phyloP scores from a whole-genome alignment of 1,284 basidiomycete genomes.

The Cutaneotrichosporon sp. region DNA sequence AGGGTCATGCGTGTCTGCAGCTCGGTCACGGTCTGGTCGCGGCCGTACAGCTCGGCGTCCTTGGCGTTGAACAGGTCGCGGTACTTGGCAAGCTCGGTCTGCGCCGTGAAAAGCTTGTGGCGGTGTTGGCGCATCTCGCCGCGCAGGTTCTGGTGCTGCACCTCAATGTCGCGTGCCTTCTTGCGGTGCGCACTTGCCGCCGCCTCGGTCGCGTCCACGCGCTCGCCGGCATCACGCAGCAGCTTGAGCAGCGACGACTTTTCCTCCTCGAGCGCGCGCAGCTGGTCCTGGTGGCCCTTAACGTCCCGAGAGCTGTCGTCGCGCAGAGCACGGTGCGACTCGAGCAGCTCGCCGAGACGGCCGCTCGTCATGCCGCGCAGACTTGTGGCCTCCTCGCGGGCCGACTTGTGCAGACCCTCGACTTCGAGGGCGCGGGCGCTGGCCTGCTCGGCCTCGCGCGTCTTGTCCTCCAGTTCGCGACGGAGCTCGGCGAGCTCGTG shows the following conservation, averaged over 20 bases:
- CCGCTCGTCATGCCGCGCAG: conserved; percentile 76
- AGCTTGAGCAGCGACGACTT: conserved; percentile 65
- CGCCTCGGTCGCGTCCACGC: conserved; percentile 62
- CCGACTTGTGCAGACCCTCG: conserved; percentile 79
- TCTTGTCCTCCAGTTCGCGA: conserved; percentile 68
- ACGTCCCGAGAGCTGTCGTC: conserved; percentile 69
- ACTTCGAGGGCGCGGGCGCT: conserved; percentile 63
- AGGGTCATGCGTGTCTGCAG: conserved; percentile 70
- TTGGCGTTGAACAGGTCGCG: conserved; percentile 64
- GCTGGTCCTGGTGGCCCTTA: conserved; percentile 71
- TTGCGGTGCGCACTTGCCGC: conserved; percentile 67
- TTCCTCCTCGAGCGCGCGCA: conserved; percentile 74
- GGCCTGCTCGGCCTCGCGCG: conserved; percentile 66
- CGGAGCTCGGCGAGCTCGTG: conserved; percentile 68
- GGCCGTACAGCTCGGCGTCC: conserved; percentile 65
- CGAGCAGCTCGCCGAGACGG: conserved; percentile 74
- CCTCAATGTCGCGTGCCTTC: conserved; percentile 62
- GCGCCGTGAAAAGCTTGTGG: conserved; percentile 65
- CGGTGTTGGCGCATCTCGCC: conserved; percentile 74
- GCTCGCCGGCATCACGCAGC: conserved; percentile 68
- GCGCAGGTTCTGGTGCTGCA: conserved; percentile 63
- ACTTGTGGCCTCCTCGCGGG: conserved; percentile 81
- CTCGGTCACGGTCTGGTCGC: conserved; percentile 64
- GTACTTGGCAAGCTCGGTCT: conserved; percentile 66
- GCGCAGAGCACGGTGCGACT: conserved; percentile 71